Percentiles rank a stretch among this genome's conserved stretches.
Evolutionary conservation across 2,329 filamentous ascomycete species (phyloP).

Genomic region (Fusarium palustre): DNA sequence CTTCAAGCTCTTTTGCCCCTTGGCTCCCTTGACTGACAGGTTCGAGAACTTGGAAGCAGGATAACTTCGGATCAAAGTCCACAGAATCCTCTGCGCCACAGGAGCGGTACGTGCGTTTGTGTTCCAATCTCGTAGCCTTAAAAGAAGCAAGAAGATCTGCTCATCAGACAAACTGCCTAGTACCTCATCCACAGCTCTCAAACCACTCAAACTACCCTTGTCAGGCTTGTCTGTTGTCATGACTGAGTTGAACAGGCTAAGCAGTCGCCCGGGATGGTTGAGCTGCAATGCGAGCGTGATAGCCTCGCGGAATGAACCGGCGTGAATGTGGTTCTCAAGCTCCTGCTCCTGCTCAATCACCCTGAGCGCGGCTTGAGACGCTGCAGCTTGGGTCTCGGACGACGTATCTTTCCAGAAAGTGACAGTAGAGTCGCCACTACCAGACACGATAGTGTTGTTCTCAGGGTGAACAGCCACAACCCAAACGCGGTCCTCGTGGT

Average conservation of each 20-base stretch:
- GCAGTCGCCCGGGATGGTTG: constrained; percentile 90
- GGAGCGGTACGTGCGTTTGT: constrained; percentile 89
- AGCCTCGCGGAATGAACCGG: constrained; percentile 89
- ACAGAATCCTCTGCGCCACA: constrained; percentile 87
- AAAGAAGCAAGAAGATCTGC: constrained; percentile 84
- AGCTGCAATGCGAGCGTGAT: constrained; percentile 92
- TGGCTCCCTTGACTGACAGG: constrained; percentile 70
- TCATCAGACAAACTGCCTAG: constrained; percentile 82
- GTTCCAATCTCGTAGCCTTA: constrained; percentile 94
- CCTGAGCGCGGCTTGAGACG: constrained; percentile 78
- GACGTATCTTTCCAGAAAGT: constrained; percentile 98
- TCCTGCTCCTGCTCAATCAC: constrained; percentile 95
- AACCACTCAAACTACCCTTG: constrained; percentile 71
- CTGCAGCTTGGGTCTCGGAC: constrained; percentile 78
- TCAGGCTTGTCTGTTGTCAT: constrained; percentile 73
- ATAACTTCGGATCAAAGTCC: constrained; percentile 82
- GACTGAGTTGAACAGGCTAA: constrained; percentile 85
- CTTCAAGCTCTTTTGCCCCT: constrained; percentile 75
- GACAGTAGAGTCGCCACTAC: constrained; percentile 90
- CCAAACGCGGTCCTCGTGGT: constrained; percentile 97
- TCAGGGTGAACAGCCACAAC: constrained; percentile 79
- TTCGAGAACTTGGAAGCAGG: constrained; percentile 81
- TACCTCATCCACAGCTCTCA: constrained; percentile 83
- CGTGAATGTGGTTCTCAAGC: constrained; percentile 90
- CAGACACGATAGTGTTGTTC: constrained; percentile 83